Evolutionary conservation across 139 green algal genomes (phyloP), one percentile per base, ranked within the genome.

Genomic region (Limnomonas spitsbergensis): DNA sequence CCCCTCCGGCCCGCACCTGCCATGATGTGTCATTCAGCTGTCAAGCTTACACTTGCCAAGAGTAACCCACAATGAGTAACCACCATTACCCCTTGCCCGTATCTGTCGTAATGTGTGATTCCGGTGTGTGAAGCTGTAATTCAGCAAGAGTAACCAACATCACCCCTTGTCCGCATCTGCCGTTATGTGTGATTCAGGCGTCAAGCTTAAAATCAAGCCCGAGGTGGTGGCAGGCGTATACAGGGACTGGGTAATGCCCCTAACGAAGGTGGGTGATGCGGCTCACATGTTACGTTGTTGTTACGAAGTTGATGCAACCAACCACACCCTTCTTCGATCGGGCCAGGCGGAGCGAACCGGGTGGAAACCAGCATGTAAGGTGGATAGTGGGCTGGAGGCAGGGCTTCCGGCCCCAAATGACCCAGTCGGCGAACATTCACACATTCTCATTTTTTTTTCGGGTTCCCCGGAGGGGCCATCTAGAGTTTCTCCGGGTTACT

Each of bases 201-300:
- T 14, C 56, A 69, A 69, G 56, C 68, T 47, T 32, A 96, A 94
- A 78, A 85, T 97, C 67, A 56, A 81, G 27, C 92, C 92, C 0
- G 86, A 94, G 34, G 84, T 87, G 29, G 91, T 99, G 52, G 94
- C 86, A 0, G 42, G 89, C 29, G 81, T 99, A 67, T 99, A 98
- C 79, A 80, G 89, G 37, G 69, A 95, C 24, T 96, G 91, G 84
- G 88, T 99, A 7, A 99, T 99, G 94, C 96, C 95, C 2, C 88
- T 99, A 9, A 99, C 92, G 29, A 99, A 99, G 84, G 89, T 98
- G 34, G 95, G 99, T 56, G 78, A 91, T 83, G 90, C 99, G 35
- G 68, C 88, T n/a, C 97, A 97, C 85, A 84, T 98, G 68, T n/a
- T n/a, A n/a, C n/a, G n/a, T n/a, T n/a, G n/a, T n/a, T n/a, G n/a